Percentiles rank a stretch among this genome's conserved stretches.
phyloP scores from a whole-genome alignment of 495 filamentous ascomycete species.

The Lasiosphaeriaceae sp. region DNA sequence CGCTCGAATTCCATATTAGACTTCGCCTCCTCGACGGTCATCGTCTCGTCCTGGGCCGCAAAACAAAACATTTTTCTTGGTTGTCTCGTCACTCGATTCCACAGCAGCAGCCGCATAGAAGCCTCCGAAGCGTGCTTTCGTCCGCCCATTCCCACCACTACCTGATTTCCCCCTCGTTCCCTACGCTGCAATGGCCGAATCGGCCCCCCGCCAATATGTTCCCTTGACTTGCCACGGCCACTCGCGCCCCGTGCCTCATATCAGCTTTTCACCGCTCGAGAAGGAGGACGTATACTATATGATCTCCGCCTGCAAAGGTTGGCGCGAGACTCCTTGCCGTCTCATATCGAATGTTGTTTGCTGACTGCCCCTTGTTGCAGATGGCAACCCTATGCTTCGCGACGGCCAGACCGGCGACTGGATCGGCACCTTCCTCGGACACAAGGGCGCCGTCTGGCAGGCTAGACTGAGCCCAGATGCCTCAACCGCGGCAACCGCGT shows the following conservation, averaged over 20 bases:
- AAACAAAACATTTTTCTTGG: too few relatives aligned
- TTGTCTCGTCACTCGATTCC: too few relatives aligned
- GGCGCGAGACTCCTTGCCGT: neutral
- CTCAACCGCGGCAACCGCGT: constrained; percentile 81
- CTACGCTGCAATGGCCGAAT: constrained; percentile 37
- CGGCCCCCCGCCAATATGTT: constrained; percentile 57
- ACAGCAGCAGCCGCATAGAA: too few relatives aligned
- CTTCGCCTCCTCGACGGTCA: neutral
- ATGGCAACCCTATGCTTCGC: constrained; percentile 97
- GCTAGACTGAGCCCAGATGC: constrained; percentile 86
- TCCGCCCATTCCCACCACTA: too few relatives aligned
- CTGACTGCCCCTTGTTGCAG: constrained; percentile 39
- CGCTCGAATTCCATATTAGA: neutral
- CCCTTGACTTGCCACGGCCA: constrained; percentile 97
- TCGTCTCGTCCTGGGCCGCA: too few relatives aligned
- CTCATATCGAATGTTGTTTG: neutral
- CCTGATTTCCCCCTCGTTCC: neutral
- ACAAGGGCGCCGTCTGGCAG: constrained; percentile 98
- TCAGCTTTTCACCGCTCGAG: constrained; percentile 82
- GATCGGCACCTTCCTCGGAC: constrained; percentile 97
- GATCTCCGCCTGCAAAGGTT: constrained; percentile 98
- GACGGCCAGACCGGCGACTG: constrained; percentile 96
- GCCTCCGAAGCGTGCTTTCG: too few relatives aligned
- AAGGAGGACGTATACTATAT: constrained; percentile 88
- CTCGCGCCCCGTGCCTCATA: constrained; percentile 89